phyloP scores from a whole-genome alignment of 2,329 filamentous ascomycete species.

The Lizonia empirigonia region DNA sequence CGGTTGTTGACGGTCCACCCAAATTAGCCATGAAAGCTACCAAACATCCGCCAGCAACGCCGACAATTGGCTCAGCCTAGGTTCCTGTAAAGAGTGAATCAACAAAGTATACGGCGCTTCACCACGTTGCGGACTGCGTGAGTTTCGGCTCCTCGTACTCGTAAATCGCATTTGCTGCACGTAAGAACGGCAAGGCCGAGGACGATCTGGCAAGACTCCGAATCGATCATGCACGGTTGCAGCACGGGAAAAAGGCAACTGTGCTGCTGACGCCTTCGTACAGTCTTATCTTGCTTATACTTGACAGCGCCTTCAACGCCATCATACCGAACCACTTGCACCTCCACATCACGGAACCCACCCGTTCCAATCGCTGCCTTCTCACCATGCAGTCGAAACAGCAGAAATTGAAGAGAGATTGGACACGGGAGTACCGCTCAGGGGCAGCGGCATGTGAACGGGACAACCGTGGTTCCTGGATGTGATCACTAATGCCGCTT shows the following conservation, averaged over 20 bases:
- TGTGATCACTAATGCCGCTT: neutral
- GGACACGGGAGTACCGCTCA: constrained; percentile 7
- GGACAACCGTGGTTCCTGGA: constrained; percentile 1
- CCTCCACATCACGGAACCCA: constrained; percentile 8
- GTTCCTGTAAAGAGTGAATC: neutral
- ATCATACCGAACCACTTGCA: constrained; percentile 3
- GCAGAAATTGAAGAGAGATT: constrained; percentile 7
- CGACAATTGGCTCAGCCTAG: neutral
- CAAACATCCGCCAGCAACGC: neutral
- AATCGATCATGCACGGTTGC: constrained; percentile 5
- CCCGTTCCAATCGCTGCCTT: constrained; percentile 3
- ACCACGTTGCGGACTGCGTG: constrained; percentile 5
- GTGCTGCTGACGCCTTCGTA: constrained; percentile 16
- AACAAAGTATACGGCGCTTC: constrained; percentile 1
- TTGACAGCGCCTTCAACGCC: constrained; percentile 13
- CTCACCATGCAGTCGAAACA: neutral
- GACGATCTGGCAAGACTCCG: constrained; percentile 15
- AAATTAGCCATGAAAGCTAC: constrained; percentile 8
- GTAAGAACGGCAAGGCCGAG: neutral
- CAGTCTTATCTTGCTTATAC: constrained; percentile 14
- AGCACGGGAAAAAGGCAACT: constrained; percentile 11
- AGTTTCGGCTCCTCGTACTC: neutral
- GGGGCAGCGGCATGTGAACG: constrained; percentile 3
- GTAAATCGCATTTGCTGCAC: neutral
- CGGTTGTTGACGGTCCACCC: neutral